These are phyloP conservation scores for Andrographis paniculata DNA, from an alignment of 305 asterid species.

Conservation along the genomic window DNA sequence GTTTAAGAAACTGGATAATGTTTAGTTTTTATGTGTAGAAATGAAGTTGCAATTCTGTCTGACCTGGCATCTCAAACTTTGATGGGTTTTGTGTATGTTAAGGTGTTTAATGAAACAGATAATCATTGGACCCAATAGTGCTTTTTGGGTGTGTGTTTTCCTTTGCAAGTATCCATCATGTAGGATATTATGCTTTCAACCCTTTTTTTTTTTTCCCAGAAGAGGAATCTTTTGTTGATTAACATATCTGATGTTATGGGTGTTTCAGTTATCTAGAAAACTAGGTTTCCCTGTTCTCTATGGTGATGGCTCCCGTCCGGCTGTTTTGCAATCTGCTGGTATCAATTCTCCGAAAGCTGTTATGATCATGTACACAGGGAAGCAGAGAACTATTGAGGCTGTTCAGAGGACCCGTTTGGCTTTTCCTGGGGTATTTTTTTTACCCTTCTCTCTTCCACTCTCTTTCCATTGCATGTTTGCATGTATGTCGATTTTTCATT, in stretches of 20 bases:
- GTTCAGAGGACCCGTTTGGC: slow-evolving; percentile 87
- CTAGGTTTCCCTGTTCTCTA: slow-evolving; percentile 89
- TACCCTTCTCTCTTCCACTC: slow-evolving; percentile 8
- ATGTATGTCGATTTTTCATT: too few relatives aligned
- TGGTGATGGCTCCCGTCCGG: slow-evolving; percentile 96
- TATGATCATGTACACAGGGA: slow-evolving; percentile 89
- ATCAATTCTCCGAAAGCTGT: slow-evolving; percentile 85
- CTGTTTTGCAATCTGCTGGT: slow-evolving; percentile 96
- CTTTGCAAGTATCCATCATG: too few relatives aligned
- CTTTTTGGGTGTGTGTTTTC: too few relatives aligned
- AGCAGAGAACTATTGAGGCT: slow-evolving; percentile 61
- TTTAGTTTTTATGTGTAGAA: too few relatives aligned
- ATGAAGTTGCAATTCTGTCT: too few relatives aligned
- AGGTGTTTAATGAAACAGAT: too few relatives aligned
- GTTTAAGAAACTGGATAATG: too few relatives aligned
- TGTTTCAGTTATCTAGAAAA: slow-evolving; percentile 64
- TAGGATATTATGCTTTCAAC: too few relatives aligned
- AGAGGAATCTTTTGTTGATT: slow-evolving; percentile 7
- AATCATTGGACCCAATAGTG: too few relatives aligned
- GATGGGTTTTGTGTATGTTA: too few relatives aligned
- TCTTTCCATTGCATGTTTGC: neutral
- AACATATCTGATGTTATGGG: slow-evolving; percentile 9
- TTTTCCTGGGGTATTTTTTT: slow-evolving; percentile 61
- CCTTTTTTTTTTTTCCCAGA: too few relatives aligned
- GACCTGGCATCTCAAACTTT: too few relatives aligned